These are phyloP conservation scores for Lichenothelia convexa DNA, from an alignment of 495 filamentous ascomycete species.

Conservation along the genomic window DNA sequence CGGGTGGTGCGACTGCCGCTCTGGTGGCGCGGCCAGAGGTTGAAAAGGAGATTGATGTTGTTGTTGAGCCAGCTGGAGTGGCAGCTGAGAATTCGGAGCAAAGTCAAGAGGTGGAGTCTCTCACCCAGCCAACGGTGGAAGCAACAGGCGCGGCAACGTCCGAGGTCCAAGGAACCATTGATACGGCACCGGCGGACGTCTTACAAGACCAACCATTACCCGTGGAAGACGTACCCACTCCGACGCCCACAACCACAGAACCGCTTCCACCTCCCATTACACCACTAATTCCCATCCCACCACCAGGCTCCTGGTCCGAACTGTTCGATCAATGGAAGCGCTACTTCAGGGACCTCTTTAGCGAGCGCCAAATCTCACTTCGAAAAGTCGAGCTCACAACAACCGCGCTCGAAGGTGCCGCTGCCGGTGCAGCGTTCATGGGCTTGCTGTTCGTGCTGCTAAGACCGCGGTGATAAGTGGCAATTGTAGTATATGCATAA, in stretches of 20 bases:
- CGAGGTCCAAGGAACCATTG: neutral
- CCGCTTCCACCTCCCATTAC: neutral
- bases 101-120: neutral
- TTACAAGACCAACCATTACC: neutral
- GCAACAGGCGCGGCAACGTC: neutral
- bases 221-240: constrained; percentile 1
- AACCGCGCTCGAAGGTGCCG: constrained; percentile 50
- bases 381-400: constrained; percentile 59
- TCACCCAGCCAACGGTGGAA: neutral
- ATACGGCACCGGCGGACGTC: neutral
- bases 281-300: neutral
- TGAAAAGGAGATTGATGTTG: constrained; percentile 12
- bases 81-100: constrained; percentile 1
- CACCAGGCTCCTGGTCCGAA: neutral
- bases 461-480: constrained; percentile 28
- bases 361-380: constrained; percentile 46
- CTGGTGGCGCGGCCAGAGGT: neutral
- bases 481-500: constrained; percentile 1
- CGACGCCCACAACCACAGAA: too few species aligned
- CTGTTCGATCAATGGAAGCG: constrained; percentile 29
- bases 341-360: constrained; percentile 38
- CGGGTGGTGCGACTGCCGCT: constrained; percentile 11
- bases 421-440: constrained; percentile 48
- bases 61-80: constrained; percentile 5
- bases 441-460: constrained; percentile 41